Base-by-base conservation (phyloP, 1,284 basidiomycete species). In the Rhodotorula mucilaginosa region DNA sequence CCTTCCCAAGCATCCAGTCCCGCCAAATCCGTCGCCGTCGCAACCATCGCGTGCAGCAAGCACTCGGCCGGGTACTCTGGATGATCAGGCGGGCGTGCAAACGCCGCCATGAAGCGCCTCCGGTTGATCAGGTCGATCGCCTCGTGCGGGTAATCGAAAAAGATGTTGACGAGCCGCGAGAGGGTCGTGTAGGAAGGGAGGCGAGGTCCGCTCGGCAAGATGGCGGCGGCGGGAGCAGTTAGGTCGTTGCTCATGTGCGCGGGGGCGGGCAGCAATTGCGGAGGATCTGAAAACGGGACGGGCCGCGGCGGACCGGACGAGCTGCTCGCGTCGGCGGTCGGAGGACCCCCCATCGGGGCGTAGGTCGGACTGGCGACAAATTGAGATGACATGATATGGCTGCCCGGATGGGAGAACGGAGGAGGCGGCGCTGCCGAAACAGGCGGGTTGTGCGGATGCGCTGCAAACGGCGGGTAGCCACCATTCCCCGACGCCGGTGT, bases 11-110 rank as follows among this genome's bases (percentile, higher is more conserved):
- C 84, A 76, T 87, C 87, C 63, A 87, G 57, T n/a, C 89, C 87
- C 88, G 61, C 21, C 15, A 90, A 91, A 31, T 90, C 87, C 52
- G 90, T 91, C n/a, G 90, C 88, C 52, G 88, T 88, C 19, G 91
- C 90, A 76, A 90, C 92, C 71, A 93, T 92, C 71, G 90, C 90
- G 81, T 93, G 91, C 59, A 93, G 81, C 70, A 93, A 86, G 6
- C 90, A 88, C n/a, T 88, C 86, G 81, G 92, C 91, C 51, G 91
- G 91, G 78, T 92, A 93, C 54, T 86, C 85, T 13, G 88, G 86
- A 79, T 91, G 89, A 73, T 86, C 85, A 4, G 91, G 90, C 71
- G 89, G 86, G 59, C 90, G 82, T 74, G 86, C 86, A 84, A 93
- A 84, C 13, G 88, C 88, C 39, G 87, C 84, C 48, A 91, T 80